A percentile compares a stretch with the other conserved stretches of the same genome.
phyloP scores from a whole-genome alignment of 169 alveolate genomes.

The Neospora caninum region DNA sequence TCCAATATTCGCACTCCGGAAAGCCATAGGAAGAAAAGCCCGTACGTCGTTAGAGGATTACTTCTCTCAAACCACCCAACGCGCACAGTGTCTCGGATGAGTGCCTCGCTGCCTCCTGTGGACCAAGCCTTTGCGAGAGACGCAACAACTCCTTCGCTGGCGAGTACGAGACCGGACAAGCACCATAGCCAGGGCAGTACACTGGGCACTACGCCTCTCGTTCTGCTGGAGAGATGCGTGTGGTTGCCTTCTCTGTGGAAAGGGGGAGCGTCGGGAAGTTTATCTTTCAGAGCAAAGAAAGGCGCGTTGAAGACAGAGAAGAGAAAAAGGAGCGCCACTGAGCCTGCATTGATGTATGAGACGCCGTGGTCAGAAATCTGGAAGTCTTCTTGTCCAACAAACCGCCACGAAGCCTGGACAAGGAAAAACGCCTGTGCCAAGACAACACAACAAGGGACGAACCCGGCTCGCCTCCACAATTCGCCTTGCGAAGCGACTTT shows the following conservation, averaged over 20 bases:
- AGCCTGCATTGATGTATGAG: constrained; percentile 9
- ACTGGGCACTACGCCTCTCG: background rate
- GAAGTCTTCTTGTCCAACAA: constrained; percentile 17
- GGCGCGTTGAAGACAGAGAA: background rate
- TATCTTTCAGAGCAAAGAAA: background rate
- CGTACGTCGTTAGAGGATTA: background rate
- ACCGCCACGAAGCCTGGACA: constrained; percentile 22
- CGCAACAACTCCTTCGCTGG: constrained; percentile 1
- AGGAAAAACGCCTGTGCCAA: background rate
- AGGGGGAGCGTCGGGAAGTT: background rate
- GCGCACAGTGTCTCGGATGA: background rate
- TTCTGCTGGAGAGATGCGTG: background rate
- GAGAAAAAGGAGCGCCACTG: background rate
- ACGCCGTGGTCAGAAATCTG: constrained; percentile 1
- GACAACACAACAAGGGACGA: background rate
- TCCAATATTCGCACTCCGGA: background rate
- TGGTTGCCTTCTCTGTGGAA: background rate
- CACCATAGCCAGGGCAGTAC: background rate
- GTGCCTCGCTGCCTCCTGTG: background rate
- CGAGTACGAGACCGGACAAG: background rate
- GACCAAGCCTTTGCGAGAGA: background rate
- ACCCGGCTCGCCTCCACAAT: background rate
- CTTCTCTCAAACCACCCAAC: background rate
- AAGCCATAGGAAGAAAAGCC: background rate
- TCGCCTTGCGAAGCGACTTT: too few species aligned